phyloP scores from a whole-genome alignment of 1,284 basidiomycete genomes.

The Ganoderma lucidum region DNA sequence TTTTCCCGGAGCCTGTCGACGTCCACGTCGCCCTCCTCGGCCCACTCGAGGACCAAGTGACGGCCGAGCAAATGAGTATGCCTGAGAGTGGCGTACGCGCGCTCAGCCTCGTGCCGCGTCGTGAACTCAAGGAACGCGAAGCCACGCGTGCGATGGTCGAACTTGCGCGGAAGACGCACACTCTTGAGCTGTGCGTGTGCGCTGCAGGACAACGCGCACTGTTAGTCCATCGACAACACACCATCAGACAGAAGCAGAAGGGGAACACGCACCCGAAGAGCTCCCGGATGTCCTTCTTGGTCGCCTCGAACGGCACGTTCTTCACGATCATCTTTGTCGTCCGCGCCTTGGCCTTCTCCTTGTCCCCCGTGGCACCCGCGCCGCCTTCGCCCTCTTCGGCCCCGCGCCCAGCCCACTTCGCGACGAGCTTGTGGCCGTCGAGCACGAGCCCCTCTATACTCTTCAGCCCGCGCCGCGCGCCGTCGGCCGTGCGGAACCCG shows the following conservation, averaged over 20 bases:
- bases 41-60: conserved; percentile 96
- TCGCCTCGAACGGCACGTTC: conserved; percentile 97
- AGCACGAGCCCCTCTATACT: conserved; percentile 85
- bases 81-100: conserved; percentile 83
- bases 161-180: conserved; percentile 87
- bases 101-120: conserved; percentile 86
- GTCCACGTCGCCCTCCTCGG: conserved; percentile 78
- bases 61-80: conserved; percentile 97
- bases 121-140: conserved; percentile 97
- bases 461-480: conserved; percentile 80
- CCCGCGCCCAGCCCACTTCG: conserved; percentile 91
- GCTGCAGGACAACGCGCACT: conserved; percentile 46
- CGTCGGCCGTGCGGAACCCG: conserved; percentile 83
- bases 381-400: conserved; percentile 58
- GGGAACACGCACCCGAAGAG: conserved; percentile 77
- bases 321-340: conserved; percentile 96
- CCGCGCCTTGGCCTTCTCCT: conserved; percentile 50
- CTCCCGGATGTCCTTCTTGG: conserved; percentile 90
- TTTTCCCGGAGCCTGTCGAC: conserved; percentile 81
- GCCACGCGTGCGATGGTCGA: conserved; percentile 86
- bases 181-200: conserved; percentile 94
- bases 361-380: conserved; percentile 38
- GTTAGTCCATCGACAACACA: conserved; percentile 9
- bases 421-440: conserved; percentile 87
- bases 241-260: no score